Evolutionary conservation across 2,329 filamentous ascomycete species (phyloP), one percentile per base, ranked within the genome.

Genomic region (Aureobasidium sp.): DNA sequence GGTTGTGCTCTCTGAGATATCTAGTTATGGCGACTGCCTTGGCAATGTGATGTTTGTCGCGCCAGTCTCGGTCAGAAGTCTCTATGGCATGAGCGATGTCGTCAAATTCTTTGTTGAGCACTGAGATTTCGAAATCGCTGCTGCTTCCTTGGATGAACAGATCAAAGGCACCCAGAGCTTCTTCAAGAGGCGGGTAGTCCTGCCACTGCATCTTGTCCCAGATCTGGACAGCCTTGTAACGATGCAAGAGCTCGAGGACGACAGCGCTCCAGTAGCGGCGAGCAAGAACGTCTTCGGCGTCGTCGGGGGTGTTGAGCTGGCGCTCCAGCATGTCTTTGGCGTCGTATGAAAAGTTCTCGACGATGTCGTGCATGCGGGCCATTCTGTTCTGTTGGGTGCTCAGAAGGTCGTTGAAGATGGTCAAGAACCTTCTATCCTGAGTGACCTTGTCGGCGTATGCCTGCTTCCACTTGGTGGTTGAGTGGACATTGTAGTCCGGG

Each of bases 141-240:
- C 81, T 78, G 52, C 85, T 84, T 59, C 85, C 81, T 24, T 91
- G 73, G 40, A 95, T 81, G 68, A 97, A 97, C 69, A 97, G 79
- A 68, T 97, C 93, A 66, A 94, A 95, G 12, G 85, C 86, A 17
- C 84, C 86, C 14, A 97, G 72, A 1, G 85, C 85, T 54, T 79
- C 78, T 65, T 95, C 90, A 17, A 95, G 74, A 6, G 79, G 67
- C 19, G 82, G 72, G 51, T 73, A 69, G 50, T 78, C 74, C 5
- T 76, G 72, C 22, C 70, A 65, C 37, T 67, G 70, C 50, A 87
- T 60, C 51, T 76, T 76, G 57, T 72, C 73, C 91, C 90, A 97
- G 64, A 88, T 80, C 37, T 84, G 77, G 53, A 97, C 77, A 6
- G 90, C 91, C 53, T 86, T 79, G 58, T 81, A 80, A 57, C 91